Base-by-base conservation (phyloP, 2,329 filamentous ascomycete species). In the Fusarium foetens region DNA sequence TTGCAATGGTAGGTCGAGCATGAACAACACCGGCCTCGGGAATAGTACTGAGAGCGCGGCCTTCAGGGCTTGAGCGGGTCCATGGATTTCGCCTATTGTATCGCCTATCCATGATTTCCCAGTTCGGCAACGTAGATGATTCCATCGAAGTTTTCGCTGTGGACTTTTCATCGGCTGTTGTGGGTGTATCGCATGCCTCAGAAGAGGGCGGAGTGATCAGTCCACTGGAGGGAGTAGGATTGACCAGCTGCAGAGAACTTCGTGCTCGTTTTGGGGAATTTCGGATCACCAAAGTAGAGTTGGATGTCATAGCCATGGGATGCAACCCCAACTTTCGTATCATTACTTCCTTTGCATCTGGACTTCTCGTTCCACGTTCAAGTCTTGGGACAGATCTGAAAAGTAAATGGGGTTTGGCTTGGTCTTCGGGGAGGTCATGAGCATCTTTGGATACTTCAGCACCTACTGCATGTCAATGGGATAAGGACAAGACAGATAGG, bases 1-100 rank as follows among this genome's bases (percentile, higher is more conserved):
- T 97, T 31, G 75, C 48, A 16, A 83, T 77, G 1, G 83, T 83
- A 8, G 83, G 82, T 38, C 74, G 75, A 14, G 75, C 68, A 14
- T 71, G 71, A 38, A 77, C 63, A 3, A 71, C 60, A 7, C 72
- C 67, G n/a, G 73, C 70, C 57, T 83, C 81, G 14, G 79, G 77
- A 27, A 83, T 83, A 36, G 81, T 83, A 25, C 76, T 78, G 35
- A 83, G 67, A 13, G 76, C 75, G 33, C 74, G 74, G 8, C 79
- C 79, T 60, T 82, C 81, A 9, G 80, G 80, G 25, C 78, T 82
- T 14, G 81, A 82, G 46, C 77, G 77, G n/a, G 79, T 80, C 77
- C 81, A 81, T 14, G 77, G 80, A 48, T 79, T 78, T 58, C 79
- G 74, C 27, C 80, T 76, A 52, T 74, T 80, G 36, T 74, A 71